These are phyloP conservation scores for Hymenoscyphus linearis DNA, from an alignment of 2,329 filamentous ascomycete species.

Conservation along the genomic window DNA sequence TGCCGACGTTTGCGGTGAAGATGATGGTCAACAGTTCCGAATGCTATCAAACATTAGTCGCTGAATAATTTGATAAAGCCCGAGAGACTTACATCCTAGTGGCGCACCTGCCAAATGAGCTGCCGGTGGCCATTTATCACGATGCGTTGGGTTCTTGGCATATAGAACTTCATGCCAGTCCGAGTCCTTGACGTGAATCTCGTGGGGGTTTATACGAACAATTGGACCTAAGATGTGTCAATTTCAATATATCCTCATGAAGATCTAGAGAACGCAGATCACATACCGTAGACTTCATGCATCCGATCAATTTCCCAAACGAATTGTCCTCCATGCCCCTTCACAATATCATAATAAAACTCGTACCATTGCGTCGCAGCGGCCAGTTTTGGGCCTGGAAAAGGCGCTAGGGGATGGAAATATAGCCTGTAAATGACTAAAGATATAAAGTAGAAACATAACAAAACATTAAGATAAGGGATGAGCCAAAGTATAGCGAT, in stretches of 20 bases:
- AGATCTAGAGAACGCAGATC: background rate
- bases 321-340: conserved; percentile 9
- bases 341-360: conserved; percentile 21
- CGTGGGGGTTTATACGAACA: conserved; percentile 9
- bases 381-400: conserved; percentile 31
- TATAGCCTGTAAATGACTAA: conserved; percentile 25
- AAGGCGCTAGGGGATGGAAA: conserved; percentile 28
- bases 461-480: background rate
- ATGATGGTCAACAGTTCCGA: conserved; percentile 21
- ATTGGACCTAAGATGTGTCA: conserved; percentile 6
- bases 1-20: conserved; percentile 21
- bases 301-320: conserved; percentile 21
- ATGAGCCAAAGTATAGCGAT: background rate
- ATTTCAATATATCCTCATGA: background rate
- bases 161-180: conserved; percentile 10
- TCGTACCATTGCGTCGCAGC: conserved; percentile 28
- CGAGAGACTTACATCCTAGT: conserved; percentile 1
- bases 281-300: conserved; percentile 25
- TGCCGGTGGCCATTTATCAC: conserved; percentile 16
- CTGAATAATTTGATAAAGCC: background rate
- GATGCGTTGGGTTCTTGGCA: conserved; percentile 8
- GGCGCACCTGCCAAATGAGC: conserved; percentile 9
- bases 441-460: background rate
- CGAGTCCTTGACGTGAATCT: conserved; percentile 10
- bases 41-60: background rate